Evolutionary conservation across 1,284 basidiomycete genomes (phyloP), one percentile per base, ranked within the genome.

Genomic region (Trametes sp.): DNA sequence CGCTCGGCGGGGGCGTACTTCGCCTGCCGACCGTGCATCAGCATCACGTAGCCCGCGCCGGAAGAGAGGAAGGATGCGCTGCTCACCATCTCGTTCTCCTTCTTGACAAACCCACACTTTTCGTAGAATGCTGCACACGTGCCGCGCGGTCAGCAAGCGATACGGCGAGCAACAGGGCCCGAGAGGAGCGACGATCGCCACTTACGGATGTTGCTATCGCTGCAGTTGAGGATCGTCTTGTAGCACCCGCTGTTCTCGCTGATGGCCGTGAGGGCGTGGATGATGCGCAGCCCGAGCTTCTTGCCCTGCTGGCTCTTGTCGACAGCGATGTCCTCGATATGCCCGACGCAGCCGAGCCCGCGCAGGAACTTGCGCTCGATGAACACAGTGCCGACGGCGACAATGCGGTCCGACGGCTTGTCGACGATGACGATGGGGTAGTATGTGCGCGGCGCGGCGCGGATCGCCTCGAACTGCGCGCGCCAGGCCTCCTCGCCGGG

Each of bases 301-400:
- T 92, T 93, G 44, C 97, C 97, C 80, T 98, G 95, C 76, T 90
- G 87, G 48, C 79, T 82, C 77, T 90, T 88, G 77, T 94, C 90
- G 4, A 98, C 96, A 1, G 95, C 95, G 67, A 99, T 98, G 75
- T 99, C 97, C 78, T 99, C 97, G 65, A 99, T 97, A 75, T 99
- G 97, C 0, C 95, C 97, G 10, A 95, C 93, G 60, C 84, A 82
- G 23, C 94, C 94, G 19, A 92, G 81, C 9, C 85, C 87, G 26
- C 95, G 85, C 24, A 96, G 80, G 82, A 98, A 98, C 82, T 99
- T 98, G 81, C 89, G 90, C 77, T 98, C 96, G 65, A 97, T 76
- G 73, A 98, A 88, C 53, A 98, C 81, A 8, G 89, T 88, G 16
- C 96, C 97, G 24, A 92, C 88, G 28, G 86, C 96, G 44, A 97